Conservation (phyloP, 768 basidiomycete species). For the Terana coerulea region DNA sequence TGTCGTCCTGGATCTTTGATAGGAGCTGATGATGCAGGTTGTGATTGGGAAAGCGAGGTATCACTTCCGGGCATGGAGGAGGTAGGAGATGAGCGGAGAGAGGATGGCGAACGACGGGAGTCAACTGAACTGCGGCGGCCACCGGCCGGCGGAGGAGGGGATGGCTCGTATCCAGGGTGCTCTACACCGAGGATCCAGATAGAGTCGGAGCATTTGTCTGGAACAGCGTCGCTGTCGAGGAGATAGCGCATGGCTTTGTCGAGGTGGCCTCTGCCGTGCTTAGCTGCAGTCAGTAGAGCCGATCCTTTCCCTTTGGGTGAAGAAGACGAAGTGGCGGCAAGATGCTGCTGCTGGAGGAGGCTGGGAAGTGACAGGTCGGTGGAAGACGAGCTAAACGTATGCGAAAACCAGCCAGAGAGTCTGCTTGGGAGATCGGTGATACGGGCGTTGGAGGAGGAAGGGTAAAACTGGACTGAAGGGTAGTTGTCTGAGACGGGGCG, state of each 20-base stretch:
- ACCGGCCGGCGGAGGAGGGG: constrained; percentile 23
- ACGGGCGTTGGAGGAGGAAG: constrained; percentile 42
- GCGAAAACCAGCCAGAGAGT: constrained; percentile 77
- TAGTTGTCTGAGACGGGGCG: constrained; percentile 47
- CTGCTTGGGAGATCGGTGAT: constrained; percentile 71
- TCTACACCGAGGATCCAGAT: constrained; percentile 90
- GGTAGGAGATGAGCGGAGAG: constrained; percentile 38
- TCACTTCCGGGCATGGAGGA: constrained; percentile 23
- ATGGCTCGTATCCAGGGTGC: constrained; percentile 69
- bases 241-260: constrained; percentile 87
- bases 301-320: constrained; percentile 44
- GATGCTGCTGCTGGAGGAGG: constrained; percentile 47
- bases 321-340: constrained; percentile 25
- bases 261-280: constrained; percentile 69
- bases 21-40: constrained; percentile 27
- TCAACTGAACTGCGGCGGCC: constrained; percentile 34
- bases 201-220: constrained; percentile 75
- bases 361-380: constrained; percentile 68
- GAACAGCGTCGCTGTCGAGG: constrained; percentile 85
- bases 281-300: constrained; percentile 63
- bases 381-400: constrained; percentile 69
- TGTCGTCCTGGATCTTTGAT: constrained; percentile 42
- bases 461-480: constrained; percentile 41
- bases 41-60: constrained; percentile 33
- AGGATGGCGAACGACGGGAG: constrained; percentile 40